These are phyloP conservation scores for Mycosphaerella sp. DNA, from an alignment of 2,329 filamentous ascomycete genomes.

Conservation along the genomic window DNA sequence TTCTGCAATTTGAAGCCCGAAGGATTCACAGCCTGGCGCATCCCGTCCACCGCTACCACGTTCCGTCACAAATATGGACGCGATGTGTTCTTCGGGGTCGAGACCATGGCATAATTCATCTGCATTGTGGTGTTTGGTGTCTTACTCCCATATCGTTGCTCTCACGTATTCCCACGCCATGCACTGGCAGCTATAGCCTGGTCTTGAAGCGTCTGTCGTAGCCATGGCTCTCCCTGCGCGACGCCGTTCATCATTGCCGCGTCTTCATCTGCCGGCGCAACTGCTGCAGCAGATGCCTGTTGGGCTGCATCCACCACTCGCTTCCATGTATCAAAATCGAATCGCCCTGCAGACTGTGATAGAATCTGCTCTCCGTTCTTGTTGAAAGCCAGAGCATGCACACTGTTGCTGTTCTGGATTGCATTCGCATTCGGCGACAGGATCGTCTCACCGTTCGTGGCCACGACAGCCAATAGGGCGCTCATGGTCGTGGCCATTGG, in stretches of 20 bases:
- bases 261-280: slow-evolving; percentile 34
- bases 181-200: slow-evolving; percentile 37
- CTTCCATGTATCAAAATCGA: slow-evolving; percentile 71
- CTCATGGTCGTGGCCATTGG: slow-evolving; percentile 69
- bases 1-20: too few relatives aligned
- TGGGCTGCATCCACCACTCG: slow-evolving; percentile 59
- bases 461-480: slow-evolving; percentile 58
- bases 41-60: too few relatives aligned
- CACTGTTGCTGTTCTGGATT: slow-evolving; percentile 57
- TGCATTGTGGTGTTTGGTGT: not conserved
- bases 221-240: slow-evolving; percentile 33
- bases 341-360: slow-evolving; percentile 74
- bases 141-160: not conserved
- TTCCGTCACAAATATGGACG: not conserved
- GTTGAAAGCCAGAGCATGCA: slow-evolving; percentile 82
- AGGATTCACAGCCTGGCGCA: too few relatives aligned
- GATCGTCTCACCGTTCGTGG: slow-evolving; percentile 32
- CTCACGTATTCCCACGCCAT: slow-evolving; percentile 34
- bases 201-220: slow-evolving; percentile 36
- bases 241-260: slow-evolving; percentile 37
- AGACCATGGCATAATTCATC: not conserved
- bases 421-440: slow-evolving; percentile 57
- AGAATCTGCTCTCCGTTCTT: slow-evolving; percentile 65
- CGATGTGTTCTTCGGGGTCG: not conserved
- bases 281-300: slow-evolving; percentile 53